A percentile compares a stretch with the other conserved stretches of the same genome.
Evolutionary conservation across 2,329 filamentous ascomycete genomes (phyloP).

Genomic region (Fusarium scirpi): DNA sequence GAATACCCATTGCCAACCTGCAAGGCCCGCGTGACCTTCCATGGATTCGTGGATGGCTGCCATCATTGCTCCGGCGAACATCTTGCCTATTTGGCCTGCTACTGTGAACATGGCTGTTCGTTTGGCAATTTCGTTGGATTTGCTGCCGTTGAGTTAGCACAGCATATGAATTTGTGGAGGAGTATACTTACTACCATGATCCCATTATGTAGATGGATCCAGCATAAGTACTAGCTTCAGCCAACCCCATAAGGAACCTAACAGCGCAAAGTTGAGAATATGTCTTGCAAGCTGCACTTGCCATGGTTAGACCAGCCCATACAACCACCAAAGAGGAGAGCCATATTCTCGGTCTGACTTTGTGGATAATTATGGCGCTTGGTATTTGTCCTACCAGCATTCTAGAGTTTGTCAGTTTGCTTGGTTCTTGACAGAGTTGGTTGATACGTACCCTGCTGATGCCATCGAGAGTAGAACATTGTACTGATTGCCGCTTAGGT

Average conservation of each 20-base stretch:
- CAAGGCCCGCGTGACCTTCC: constrained; percentile 55
- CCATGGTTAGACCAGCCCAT: constrained; percentile 69
- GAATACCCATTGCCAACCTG: constrained; percentile 63
- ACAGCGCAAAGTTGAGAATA: constrained; percentile 47
- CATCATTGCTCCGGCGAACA: constrained; percentile 70
- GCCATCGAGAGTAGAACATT: constrained; percentile 48
- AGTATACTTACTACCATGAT: constrained; percentile 60
- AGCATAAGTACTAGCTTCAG: constrained; percentile 48
- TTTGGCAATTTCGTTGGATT: constrained; percentile 66
- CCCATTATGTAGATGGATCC: constrained; percentile 54
- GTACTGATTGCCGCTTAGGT: constrained; percentile 56
- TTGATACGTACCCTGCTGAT: constrained; percentile 44
- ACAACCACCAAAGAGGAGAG: constrained; percentile 69
- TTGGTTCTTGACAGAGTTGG: accelerated
- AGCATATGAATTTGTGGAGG: accelerated
- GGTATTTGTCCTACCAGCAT: constrained; percentile 67
- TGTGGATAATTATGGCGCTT: constrained; percentile 68
- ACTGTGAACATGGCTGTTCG: constrained; percentile 69
- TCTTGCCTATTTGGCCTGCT: constrained; percentile 66
- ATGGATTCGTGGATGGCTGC: constrained; percentile 53
- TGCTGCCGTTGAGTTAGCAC: constrained; percentile 41
- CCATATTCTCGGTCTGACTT: constrained; percentile 69
- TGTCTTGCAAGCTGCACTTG: constrained; percentile 48
- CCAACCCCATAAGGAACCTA: constrained; percentile 45
- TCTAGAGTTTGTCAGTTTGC: background rate